A percentile compares a stretch with the other conserved stretches of the same genome.
Evolutionary conservation across 2,329 filamentous ascomycete species (phyloP).

Genomic region (Fusarium protoensiforme): DNA sequence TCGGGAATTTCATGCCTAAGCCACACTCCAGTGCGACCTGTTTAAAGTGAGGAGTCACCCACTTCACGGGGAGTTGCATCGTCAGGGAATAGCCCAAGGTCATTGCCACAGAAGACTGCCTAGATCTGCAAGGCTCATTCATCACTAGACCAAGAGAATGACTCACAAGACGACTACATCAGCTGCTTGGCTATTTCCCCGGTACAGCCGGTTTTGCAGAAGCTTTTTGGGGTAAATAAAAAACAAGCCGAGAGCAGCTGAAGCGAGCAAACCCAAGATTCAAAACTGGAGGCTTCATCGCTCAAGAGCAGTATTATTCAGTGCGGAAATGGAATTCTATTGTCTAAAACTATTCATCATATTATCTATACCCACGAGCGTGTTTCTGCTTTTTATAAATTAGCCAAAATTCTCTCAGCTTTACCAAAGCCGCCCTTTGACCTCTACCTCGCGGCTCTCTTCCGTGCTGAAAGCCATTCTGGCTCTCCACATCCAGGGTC

Average conservation of each 20-base stretch:
- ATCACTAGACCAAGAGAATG: neutral
- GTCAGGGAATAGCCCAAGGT: neutral
- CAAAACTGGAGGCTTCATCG: too few relatives aligned
- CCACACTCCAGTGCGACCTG: neutral
- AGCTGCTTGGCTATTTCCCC: neutral
- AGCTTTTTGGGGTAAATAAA: neutral
- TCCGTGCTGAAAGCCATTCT: neutral
- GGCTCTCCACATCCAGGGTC: neutral
- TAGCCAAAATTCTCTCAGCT: neutral
- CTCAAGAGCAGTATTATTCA: too few relatives aligned
- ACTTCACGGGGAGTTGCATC: neutral
- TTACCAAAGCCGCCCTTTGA: neutral
- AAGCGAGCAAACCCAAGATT: neutral
- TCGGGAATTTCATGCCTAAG: neutral
- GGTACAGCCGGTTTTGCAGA: too few relatives aligned
- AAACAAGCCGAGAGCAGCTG: neutral
- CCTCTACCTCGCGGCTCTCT: neutral
- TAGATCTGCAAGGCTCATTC: neutral
- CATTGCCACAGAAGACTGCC: neutral
- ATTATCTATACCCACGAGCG: neutral
- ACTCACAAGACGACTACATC: too few relatives aligned
- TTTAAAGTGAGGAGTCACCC: neutral
- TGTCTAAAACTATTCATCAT: neutral
- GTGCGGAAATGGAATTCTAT: neutral
- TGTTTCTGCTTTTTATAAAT: neutral